These are phyloP conservation scores for Geranium incanum DNA, from an alignment of 441 rosid genomes.

Conservation along the genomic window DNA sequence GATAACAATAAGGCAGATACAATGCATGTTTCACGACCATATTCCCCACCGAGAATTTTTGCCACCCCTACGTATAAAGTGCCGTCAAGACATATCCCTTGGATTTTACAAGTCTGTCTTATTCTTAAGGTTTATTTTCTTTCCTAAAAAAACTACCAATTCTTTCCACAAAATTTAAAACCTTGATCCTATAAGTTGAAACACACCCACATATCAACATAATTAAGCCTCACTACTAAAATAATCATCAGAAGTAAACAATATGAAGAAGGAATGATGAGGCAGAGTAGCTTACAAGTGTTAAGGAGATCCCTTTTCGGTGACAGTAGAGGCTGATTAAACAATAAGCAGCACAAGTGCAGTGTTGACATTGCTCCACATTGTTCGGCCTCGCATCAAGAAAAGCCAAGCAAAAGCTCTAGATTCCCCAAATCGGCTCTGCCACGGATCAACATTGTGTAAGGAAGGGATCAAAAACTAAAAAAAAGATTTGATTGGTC, in stretches of 20 bases:
- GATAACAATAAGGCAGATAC: no score
- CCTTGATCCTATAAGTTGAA: background rate
- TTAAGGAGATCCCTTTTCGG: background rate
- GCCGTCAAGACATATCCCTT: background rate
- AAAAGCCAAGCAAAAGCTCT: background rate
- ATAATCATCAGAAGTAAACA: background rate
- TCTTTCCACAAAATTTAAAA: background rate
- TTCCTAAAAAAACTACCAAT: background rate
- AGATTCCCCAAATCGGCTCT: background rate
- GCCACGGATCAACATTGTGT: background rate
- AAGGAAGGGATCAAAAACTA: no score
- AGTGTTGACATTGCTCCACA: no score
- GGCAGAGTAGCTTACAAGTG: background rate
- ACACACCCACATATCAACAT: background rate
- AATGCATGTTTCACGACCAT: no score
- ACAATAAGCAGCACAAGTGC: background rate
- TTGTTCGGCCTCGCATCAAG: background rate
- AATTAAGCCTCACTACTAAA: background rate
- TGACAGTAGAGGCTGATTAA: background rate
- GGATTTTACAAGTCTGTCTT: background rate
- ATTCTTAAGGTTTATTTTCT: background rate
- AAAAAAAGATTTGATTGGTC: no score
- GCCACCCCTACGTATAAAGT: background rate
- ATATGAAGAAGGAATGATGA: background rate
- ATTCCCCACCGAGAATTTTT: no score